Conservation (phyloP, 768 basidiomycete species). For the Cystofilobasidium bisporidii region DNA sequence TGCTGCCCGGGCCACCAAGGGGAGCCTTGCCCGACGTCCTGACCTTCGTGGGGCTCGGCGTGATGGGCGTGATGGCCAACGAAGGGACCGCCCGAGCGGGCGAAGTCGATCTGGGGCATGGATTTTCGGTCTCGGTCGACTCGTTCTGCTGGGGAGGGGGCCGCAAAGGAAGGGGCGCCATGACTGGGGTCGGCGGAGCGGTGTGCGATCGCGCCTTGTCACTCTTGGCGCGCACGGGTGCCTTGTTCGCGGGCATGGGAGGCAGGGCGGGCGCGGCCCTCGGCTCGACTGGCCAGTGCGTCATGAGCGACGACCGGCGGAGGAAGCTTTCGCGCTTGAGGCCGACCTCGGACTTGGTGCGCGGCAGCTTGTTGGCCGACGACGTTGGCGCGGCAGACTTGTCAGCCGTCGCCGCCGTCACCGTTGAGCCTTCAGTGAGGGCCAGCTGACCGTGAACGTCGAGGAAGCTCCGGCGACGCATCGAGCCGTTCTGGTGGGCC, state of each 20-base stretch:
- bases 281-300: background rate
- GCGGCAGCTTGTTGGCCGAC: background rate
- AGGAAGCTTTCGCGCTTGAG: conserved; percentile 18
- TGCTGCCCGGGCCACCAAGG: background rate
- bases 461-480: conserved; percentile 22
- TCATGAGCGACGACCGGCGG: conserved; percentile 22
- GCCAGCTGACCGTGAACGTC: background rate
- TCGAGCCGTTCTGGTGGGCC: conserved; percentile 1
- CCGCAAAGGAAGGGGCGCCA: background rate
- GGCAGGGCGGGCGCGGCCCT: background rate
- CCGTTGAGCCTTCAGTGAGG: background rate
- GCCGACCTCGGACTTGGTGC: conserved; percentile 21
- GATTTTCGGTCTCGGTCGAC: conserved; percentile 3
- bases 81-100: background rate
- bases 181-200: background rate
- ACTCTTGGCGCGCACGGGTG: background rate
- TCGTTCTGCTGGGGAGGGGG: background rate
- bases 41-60: background rate
- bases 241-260: background rate
- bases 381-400: background rate
- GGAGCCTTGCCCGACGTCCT: background rate
- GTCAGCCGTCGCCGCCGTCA: background rate
- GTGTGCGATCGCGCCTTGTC: background rate
- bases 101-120: background rate
- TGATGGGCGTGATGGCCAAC: background rate